A percentile compares a stretch with the other conserved stretches of the same genome.
phyloP scores from a whole-genome alignment of 805 yeast genomes.

The Candida koratica region DNA sequence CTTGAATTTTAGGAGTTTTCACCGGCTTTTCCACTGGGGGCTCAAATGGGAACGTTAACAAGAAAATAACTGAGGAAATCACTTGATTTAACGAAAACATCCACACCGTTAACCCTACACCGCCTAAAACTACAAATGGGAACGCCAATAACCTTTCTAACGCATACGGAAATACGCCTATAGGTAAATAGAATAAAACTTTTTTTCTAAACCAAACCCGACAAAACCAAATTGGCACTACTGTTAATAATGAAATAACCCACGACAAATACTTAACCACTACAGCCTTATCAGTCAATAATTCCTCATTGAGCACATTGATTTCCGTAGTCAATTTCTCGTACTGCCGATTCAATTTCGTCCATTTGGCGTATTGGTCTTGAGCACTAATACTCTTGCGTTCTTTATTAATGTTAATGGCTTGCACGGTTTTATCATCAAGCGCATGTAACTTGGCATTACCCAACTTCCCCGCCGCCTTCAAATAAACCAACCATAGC shows the following conservation, averaged over 20 bases:
- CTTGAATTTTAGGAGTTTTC: not conserved
- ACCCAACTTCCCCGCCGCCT: slow-evolving; percentile 30
- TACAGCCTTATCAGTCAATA: slow-evolving; percentile 33
- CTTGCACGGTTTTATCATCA: slow-evolving; percentile 36
- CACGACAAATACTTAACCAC: slow-evolving; percentile 32
- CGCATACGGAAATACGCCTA: slow-evolving; percentile 50
- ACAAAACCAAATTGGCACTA: slow-evolving; percentile 45
- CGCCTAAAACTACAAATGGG: slow-evolving; percentile 60
- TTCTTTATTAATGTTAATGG: slow-evolving; percentile 45
- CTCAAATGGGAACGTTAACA: slow-evolving; percentile 21
- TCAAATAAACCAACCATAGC: slow-evolving; percentile 38
- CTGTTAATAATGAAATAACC: slow-evolving; percentile 36
- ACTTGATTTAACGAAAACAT: slow-evolving; percentile 40
- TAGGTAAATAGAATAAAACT: slow-evolving; percentile 58
- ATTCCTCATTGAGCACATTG: slow-evolving; percentile 34
- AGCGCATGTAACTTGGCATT: slow-evolving; percentile 26
- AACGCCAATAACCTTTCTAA: slow-evolving; percentile 57
- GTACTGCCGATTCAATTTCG: slow-evolving; percentile 73
- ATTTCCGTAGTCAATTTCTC: slow-evolving; percentile 57
- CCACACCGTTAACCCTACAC: slow-evolving; percentile 60
- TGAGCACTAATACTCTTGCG: slow-evolving; percentile 72
- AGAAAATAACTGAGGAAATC: slow-evolving; percentile 19
- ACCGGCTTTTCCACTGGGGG: slow-evolving; percentile 12
- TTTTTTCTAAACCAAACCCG: slow-evolving; percentile 51
- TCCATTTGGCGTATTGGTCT: slow-evolving; percentile 95